phyloP scores from a whole-genome alignment of 345 rosid species.

The Cochlearia excelsa region DNA sequence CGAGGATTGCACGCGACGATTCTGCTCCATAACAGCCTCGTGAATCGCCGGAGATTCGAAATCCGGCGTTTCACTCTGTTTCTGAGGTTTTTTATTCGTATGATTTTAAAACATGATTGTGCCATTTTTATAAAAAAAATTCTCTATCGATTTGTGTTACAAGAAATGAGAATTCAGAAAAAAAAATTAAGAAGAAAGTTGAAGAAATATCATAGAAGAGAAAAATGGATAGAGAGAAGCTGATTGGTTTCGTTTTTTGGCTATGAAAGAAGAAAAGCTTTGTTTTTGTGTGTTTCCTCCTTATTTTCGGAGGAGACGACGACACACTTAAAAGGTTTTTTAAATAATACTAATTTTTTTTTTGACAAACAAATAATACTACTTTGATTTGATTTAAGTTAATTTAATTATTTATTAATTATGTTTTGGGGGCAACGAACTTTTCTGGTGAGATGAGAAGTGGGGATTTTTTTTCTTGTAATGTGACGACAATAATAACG shows the following conservation, averaged over 20 bases:
- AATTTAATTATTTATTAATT: background rate
- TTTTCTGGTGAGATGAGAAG: slow-evolving; percentile 24
- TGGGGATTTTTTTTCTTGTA: background rate
- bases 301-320: slow-evolving; percentile 22
- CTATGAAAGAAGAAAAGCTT: slow-evolving; percentile 17
- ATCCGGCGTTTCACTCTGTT: slow-evolving; percentile 54
- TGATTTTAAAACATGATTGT: slow-evolving; percentile 33
- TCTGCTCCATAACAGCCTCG: slow-evolving; percentile 47
- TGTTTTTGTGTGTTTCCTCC: slow-evolving; percentile 24
- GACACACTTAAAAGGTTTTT: slow-evolving; percentile 1
- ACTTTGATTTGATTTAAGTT: background rate
- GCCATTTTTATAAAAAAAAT: slow-evolving; percentile 13
- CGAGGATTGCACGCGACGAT: slow-evolving; percentile 46
- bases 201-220: slow-evolving; percentile 21
- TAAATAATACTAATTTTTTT: no score
- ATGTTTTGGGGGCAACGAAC: slow-evolving; percentile 21
- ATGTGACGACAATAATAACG: no score
- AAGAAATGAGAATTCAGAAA: background rate
- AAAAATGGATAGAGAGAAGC: slow-evolving; percentile 33
- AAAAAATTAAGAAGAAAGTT: background rate
- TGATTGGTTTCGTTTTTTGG: slow-evolving; percentile 16
- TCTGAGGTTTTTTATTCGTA: slow-evolving; percentile 39
- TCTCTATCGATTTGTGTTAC: background rate
- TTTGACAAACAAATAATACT: no score
- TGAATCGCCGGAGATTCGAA: slow-evolving; percentile 51